Conservation (phyloP, 2,329 filamentous ascomycete species). For the Trichophyton verrucosum region DNA sequence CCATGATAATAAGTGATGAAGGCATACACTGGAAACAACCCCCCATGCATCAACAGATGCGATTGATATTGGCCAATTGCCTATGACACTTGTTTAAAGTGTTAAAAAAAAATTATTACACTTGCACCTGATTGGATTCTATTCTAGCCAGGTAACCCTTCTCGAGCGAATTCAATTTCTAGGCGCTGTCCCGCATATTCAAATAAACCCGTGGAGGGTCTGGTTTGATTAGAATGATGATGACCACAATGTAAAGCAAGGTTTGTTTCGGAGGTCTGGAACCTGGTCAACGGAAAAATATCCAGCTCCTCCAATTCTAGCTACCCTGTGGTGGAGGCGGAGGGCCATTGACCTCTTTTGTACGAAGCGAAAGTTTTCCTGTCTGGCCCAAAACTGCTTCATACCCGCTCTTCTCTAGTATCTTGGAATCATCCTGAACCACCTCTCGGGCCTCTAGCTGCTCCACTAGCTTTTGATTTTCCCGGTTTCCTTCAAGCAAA, state of each 20-base stretch:
- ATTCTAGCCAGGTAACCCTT: too few species aligned
- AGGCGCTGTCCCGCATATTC: neutral
- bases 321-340: neutral
- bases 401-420: slow-evolving; percentile 31
- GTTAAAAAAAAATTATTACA: too few species aligned
- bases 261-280: neutral
- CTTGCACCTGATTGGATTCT: too few species aligned
- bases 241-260: neutral
- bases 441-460: slow-evolving; percentile 36
- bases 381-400: slow-evolving; percentile 33
- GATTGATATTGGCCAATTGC: too few species aligned
- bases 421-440: slow-evolving; percentile 25
- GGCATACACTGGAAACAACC: neutral
- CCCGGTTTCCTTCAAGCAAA: slow-evolving; percentile 39
- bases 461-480: slow-evolving; percentile 42
- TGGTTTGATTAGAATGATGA: too few species aligned
- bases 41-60: too few species aligned
- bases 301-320: neutral
- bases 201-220: too few species aligned
- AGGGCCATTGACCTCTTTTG: slow-evolving; percentile 19
- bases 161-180: too few species aligned
- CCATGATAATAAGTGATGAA: neutral
- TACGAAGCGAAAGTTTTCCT: slow-evolving; percentile 31
- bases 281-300: neutral
- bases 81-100: too few species aligned